These are phyloP conservation scores for Phialemonium atrogriseum DNA, from an alignment of 2,329 filamentous ascomycete species.

Conservation along the genomic window DNA sequence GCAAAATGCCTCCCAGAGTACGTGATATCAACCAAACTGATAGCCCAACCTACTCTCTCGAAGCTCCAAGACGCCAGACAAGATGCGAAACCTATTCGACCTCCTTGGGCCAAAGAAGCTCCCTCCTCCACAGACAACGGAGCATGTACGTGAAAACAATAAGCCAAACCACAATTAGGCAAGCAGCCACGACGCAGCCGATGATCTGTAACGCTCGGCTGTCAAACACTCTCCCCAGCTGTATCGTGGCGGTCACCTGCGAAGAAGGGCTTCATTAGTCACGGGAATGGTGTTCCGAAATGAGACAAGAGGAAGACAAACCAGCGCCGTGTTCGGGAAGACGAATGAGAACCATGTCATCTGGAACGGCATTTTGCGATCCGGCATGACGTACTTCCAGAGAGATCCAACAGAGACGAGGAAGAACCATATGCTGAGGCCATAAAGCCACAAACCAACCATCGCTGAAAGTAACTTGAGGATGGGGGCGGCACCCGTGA, in stretches of 20 bases:
- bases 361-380: slow-evolving; percentile 58
- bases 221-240: slow-evolving; percentile 55
- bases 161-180: slow-evolving; percentile 59
- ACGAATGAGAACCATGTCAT: slow-evolving; percentile 85
- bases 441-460: slow-evolving; percentile 72
- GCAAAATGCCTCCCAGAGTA: too few relatives aligned
- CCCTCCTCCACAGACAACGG: slow-evolving; percentile 52
- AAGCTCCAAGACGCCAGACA: too few relatives aligned
- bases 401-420: slow-evolving; percentile 70
- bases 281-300: slow-evolving; percentile 33
- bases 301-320: slow-evolving; percentile 21
- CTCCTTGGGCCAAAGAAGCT: slow-evolving; percentile 34
- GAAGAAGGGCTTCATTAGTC: neutral
- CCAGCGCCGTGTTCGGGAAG: slow-evolving; percentile 70
- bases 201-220: slow-evolving; percentile 54
- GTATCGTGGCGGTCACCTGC: slow-evolving; percentile 59
- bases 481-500: slow-evolving; percentile 32
- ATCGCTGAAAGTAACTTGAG: slow-evolving; percentile 46
- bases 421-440: slow-evolving; percentile 77
- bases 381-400: slow-evolving; percentile 52
- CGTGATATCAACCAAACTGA: too few relatives aligned
- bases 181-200: slow-evolving; percentile 58
- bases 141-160: slow-evolving; percentile 65
- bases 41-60: too few relatives aligned
- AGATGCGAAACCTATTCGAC: slow-evolving; percentile 2